Percentiles rank a stretch among this genome's conserved stretches.
phyloP scores from a whole-genome alignment of 2,329 filamentous ascomycete species.

The Cladophialophora chaetospira region DNA sequence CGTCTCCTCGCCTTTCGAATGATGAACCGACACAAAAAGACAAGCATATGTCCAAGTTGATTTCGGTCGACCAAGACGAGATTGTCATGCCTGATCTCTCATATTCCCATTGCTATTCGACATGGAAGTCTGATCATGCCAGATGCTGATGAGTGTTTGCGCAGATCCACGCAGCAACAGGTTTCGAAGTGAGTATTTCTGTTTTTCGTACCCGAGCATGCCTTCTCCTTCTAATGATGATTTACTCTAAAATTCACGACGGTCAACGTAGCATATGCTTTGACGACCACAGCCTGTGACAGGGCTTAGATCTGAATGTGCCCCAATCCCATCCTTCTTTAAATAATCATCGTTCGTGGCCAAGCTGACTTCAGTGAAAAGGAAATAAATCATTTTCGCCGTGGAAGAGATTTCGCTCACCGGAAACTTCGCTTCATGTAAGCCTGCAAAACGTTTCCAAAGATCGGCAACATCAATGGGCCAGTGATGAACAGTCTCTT shows the following conservation, averaged over 20 bases:
- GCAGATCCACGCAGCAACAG: background rate
- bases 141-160: background rate
- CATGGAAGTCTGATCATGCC: background rate
- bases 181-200: background rate
- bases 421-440: no score
- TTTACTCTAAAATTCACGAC: constrained; percentile 68
- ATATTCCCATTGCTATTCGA: background rate
- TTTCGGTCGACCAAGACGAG: constrained; percentile 52
- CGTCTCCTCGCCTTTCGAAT: constrained; percentile 49
- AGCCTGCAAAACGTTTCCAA: no score
- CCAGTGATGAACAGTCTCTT: background rate
- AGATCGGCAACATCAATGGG: background rate
- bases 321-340: constrained; percentile 1
- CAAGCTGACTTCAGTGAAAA: constrained; percentile 13
- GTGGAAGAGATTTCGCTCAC: no score
- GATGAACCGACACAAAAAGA: constrained; percentile 87
- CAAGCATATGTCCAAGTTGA: constrained; percentile 96
- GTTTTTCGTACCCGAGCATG: background rate
- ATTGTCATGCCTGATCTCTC: constrained; percentile 44
- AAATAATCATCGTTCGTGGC: background rate
- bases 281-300: constrained; percentile 81
- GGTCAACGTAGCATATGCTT: constrained; percentile 80
- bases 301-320: constrained; percentile 56
- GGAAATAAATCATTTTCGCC: no score
- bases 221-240: constrained; percentile 62